Base-by-base conservation (phyloP, 2,329 filamentous ascomycete species). In the Tolypocladium nubicola region DNA sequence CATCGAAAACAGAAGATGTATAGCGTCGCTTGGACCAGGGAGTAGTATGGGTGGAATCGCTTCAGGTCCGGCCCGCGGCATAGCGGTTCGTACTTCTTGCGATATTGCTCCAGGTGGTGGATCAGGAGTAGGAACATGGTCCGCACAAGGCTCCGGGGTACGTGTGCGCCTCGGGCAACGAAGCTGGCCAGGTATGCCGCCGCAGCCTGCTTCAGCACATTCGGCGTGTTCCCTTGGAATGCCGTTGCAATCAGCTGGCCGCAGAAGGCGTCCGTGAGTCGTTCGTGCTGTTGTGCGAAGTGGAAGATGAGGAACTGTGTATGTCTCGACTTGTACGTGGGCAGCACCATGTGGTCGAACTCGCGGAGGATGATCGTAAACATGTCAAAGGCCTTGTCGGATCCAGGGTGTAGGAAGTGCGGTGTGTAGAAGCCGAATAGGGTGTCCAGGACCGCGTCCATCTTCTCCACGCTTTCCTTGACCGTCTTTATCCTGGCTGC, bases 1-100 rank as follows among this genome's bases (percentile, higher is more conserved):
- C 94, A 99, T 57, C 94, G 86, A 78, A 99, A 99, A 76, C 94
- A 99, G 68, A 96, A 97, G 59, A 96, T 93, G 75, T 97, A 97
- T 30, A 97, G 81, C 3, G 95, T 78, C 1, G 91, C 91, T 71
- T 97, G 92, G n/a, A 88, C 85, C 53, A 91, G 84, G 21, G 89
- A 86, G 70, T 97, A 97, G 73, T 95, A 96, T 16, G 88, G 84
- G 53, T 86, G 84, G 68, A 93, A 96, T 52, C 88, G 86, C 61
- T 87, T 85, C 57, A 95, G 81, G 69, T 99, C 91, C 0, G 94
- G 94, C 3, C 90, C 91, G 19, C 85, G 85, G 69, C 91, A 96
- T 37, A 79, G 76, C 6, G 81, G 76, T 68, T 96, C 88, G 69
- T 91, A 87, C 52, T 84, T 78, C 16, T 76, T 70, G n/a, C 90